Percentiles rank a stretch among this genome's conserved stretches.
These are phyloP conservation scores for Epichloe uncinata DNA, from an alignment of 2,329 filamentous ascomycete genomes.

Conservation along the genomic window DNA sequence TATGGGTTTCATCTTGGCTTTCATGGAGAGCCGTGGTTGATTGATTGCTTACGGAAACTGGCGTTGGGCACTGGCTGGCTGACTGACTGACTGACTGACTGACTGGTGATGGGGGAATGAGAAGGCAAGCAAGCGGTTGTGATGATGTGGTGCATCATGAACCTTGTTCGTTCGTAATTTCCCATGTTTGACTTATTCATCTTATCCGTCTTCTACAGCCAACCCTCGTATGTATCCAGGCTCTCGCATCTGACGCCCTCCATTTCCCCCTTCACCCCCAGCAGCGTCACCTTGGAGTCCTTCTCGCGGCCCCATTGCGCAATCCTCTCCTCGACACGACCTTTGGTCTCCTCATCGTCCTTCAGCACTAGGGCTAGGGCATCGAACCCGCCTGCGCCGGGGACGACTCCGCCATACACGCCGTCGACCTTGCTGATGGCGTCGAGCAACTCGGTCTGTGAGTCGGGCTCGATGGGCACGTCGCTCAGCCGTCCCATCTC, in stretches of 20 bases:
- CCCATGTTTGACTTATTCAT: no score
- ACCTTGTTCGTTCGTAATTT: no score
- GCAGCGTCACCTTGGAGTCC: conserved; percentile 50
- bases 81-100: no score
- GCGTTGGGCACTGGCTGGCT: no score
- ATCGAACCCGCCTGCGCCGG: conserved; percentile 88
- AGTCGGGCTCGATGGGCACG: conserved; percentile 78
- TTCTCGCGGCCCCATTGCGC: conserved; percentile 48
- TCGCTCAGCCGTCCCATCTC: conserved; percentile 61
- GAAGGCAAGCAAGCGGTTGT: no score
- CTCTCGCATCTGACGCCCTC: conserved; percentile 45
- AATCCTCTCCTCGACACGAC: conserved; percentile 47
- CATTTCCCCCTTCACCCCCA: conserved; percentile 59
- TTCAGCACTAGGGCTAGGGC: conserved; percentile 69
- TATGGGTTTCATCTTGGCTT: no score
- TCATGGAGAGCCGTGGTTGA: no score
- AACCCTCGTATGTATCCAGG: conserved; percentile 28
- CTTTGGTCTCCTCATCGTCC: conserved; percentile 54
- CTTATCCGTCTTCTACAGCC: conserved; percentile 19
- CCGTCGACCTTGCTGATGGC: conserved; percentile 58
- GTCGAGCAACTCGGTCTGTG: conserved; percentile 77
- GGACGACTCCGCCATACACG: conserved; percentile 83
- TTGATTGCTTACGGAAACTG: no score
- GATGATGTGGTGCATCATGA: no score
- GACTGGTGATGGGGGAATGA: no score